These are phyloP conservation scores for Fusarium pseudonygamai DNA, from an alignment of 2,329 filamentous ascomycete species.

Conservation along the genomic window DNA sequence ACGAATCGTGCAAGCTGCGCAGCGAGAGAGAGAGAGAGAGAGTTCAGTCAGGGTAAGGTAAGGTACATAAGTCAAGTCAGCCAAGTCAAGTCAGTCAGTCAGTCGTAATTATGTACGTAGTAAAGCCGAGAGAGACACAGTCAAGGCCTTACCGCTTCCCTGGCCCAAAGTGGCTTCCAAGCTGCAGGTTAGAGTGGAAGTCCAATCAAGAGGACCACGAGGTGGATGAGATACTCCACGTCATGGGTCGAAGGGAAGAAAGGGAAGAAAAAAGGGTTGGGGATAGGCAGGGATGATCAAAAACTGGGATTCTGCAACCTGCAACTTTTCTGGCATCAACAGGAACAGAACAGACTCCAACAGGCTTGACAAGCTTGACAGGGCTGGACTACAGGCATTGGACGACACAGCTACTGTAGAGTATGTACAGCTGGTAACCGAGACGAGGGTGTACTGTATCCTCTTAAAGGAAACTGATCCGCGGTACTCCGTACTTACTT, in stretches of 20 bases:
- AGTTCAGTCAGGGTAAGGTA: neutral
- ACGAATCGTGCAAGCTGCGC: conserved; percentile 14
- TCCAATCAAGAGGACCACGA: conserved; percentile 35
- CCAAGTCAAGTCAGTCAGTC: neutral
- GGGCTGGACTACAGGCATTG: conserved; percentile 2
- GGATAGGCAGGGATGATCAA: conserved; percentile 16
- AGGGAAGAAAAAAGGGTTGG: conserved; percentile 24
- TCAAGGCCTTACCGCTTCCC: conserved; percentile 42
- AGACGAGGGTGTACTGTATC: neutral
- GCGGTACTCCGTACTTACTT: conserved; percentile 17
- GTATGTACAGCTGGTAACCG: neutral
- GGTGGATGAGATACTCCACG: conserved; percentile 39
- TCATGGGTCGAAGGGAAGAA: conserved; percentile 32
- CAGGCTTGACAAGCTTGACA: neutral
- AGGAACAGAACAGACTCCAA: neutral
- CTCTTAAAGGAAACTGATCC: conserved; percentile 10
- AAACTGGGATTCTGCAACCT: conserved; percentile 17
- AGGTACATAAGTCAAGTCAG: neutral
- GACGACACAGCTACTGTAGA: neutral
- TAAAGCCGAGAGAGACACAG: conserved; percentile 27
- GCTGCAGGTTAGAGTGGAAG: conserved; percentile 36
- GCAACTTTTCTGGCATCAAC: conserved; percentile 20
- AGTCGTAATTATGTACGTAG: conserved; percentile 25
- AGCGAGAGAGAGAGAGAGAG: too few relatives aligned
- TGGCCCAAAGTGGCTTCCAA: conserved; percentile 35